Percentiles rank a stretch among this genome's conserved stretches.
Conservation (phyloP, 805 yeast genomes). For the Saturnispora serradocipensis region DNA sequence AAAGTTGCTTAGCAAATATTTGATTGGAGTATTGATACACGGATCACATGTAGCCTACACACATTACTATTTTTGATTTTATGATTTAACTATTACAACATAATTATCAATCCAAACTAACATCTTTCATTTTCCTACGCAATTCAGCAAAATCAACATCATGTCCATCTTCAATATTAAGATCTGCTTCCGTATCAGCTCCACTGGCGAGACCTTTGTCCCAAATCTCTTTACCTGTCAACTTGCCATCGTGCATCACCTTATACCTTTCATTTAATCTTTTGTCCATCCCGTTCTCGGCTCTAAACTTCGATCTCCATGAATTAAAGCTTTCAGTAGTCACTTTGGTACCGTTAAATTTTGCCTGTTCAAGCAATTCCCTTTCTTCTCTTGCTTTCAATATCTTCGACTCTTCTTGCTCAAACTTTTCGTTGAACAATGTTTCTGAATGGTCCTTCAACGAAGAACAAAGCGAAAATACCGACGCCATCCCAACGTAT, state of each 20-base stretch:
- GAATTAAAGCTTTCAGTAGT: conserved; percentile 61
- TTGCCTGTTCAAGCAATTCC: conserved; percentile 80
- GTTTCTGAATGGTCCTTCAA: conserved; percentile 77
- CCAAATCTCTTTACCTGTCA: conserved; percentile 84
- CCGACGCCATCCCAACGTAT: conserved; percentile 84
- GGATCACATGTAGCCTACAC: neutral
- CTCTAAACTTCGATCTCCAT: conserved; percentile 70
- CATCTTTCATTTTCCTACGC: conserved; percentile 13
- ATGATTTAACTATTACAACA: neutral
- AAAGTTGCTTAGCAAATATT: neutral
- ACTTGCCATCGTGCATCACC: conserved; percentile 60
- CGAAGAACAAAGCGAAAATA: conserved; percentile 68
- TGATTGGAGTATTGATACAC: neutral
- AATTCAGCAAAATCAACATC: conserved; percentile 14
- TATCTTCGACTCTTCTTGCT: conserved; percentile 42
- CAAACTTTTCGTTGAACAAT: conserved; percentile 50
- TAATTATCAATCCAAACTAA: neutral
- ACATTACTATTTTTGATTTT: neutral
- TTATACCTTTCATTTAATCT: conserved; percentile 42
- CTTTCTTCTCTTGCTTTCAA: conserved; percentile 51
- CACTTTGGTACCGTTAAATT: conserved; percentile 85
- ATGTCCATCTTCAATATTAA: conserved; percentile 21
- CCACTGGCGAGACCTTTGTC: conserved; percentile 79
- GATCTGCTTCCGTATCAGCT: conserved; percentile 40
- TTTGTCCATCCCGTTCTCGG: conserved; percentile 62